Conservation (phyloP, 306 rosid genomes). For the Senna tora region DNA sequence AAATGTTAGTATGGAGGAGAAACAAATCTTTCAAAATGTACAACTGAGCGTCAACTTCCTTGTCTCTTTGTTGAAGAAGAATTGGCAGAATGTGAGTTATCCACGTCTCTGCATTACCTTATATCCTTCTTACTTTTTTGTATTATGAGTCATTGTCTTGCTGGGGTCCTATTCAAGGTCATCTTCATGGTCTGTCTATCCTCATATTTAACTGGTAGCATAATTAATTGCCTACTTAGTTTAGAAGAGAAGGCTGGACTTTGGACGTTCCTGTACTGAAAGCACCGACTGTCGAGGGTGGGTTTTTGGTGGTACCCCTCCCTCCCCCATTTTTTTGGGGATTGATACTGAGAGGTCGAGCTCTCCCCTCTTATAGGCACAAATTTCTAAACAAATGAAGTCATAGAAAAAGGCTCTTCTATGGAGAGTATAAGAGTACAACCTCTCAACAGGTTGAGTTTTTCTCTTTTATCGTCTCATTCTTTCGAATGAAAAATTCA, state of each 20-base stretch:
- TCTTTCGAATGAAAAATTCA: too few relatives aligned
- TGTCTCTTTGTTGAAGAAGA: conserved; percentile 67
- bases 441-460: too few relatives aligned
- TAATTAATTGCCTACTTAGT: not conserved
- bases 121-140: not conserved
- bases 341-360: too few relatives aligned
- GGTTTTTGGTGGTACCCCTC: not conserved
- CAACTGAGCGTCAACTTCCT: conserved; percentile 72
- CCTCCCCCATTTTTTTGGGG: too few relatives aligned
- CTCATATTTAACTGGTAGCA: not conserved
- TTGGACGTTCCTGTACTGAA: not conserved
- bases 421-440: too few relatives aligned
- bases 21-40: conserved; percentile 70
- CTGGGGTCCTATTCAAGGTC: not conserved
- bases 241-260: not conserved
- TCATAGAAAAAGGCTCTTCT: too few relatives aligned
- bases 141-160: not conserved
- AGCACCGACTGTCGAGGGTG: not conserved
- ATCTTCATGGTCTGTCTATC: not conserved
- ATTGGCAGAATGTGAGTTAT: conserved; percentile 69
- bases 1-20: conserved; percentile 68
- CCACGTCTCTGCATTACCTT: not conserved
- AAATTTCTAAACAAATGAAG: too few relatives aligned
- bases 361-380: too few relatives aligned
- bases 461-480: too few relatives aligned